Evolutionary conservation across 148 eudicot genomes (phyloP).

Genomic region (Rhododendron griersonianum): DNA sequence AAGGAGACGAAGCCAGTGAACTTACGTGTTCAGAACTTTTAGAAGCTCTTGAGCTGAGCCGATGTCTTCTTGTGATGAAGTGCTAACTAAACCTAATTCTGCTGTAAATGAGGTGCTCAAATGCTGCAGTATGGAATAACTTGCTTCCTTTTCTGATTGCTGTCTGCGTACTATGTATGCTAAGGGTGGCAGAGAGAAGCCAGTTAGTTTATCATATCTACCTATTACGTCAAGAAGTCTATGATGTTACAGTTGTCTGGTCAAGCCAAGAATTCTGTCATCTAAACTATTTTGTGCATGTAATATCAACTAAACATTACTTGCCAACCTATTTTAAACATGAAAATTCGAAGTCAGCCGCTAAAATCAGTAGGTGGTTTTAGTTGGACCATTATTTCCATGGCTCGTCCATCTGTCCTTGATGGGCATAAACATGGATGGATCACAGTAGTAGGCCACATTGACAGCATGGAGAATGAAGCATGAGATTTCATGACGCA

Average conservation of each 20-base stretch:
- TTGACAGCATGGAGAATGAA: constrained; percentile 1
- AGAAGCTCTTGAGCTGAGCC: constrained; percentile 99
- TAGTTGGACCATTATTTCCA: neutral
- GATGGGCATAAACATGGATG: neutral
- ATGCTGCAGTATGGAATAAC: constrained; percentile 1
- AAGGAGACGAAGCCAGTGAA: constrained; percentile 86
- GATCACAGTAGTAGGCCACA: neutral
- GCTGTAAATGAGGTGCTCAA: constrained; percentile 14
- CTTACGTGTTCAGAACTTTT: constrained; percentile 91
- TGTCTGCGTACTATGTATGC: neutral
- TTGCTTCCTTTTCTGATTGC: constrained; percentile 13
- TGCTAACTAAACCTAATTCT: constrained; percentile 22
- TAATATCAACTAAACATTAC: neutral
- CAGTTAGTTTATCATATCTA: neutral
- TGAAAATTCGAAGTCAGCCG: neutral
- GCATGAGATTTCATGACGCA: constrained; percentile 10
- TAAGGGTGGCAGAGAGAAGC: neutral
- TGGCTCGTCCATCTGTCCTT: neutral
- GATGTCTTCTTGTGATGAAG: constrained; percentile 89
- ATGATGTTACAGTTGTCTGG: neutral
- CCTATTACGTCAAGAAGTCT: neutral
- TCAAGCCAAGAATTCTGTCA: neutral
- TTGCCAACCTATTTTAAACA: neutral
- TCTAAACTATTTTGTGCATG: neutral
- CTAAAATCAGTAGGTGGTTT: neutral